These are phyloP conservation scores for Suaeda aralocaspica DNA, from an alignment of 148 eudicot species.

Conservation along the genomic window DNA sequence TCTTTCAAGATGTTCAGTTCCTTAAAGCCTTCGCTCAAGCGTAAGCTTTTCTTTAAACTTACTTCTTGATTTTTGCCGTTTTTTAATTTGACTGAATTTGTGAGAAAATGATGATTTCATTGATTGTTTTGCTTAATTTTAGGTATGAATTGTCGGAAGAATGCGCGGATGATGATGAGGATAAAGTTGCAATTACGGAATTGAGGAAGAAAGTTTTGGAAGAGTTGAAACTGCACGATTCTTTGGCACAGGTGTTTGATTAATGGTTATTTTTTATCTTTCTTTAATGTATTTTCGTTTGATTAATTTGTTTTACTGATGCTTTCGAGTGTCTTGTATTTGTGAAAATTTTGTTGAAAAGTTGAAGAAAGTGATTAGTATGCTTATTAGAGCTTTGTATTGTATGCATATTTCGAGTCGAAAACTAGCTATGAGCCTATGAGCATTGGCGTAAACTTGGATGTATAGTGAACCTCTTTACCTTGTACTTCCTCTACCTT, in stretches of 20 bases:
- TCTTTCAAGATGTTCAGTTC: conserved; percentile 80
- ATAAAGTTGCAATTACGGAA: conserved; percentile 51
- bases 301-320: too few species aligned
- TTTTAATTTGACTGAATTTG: background rate
- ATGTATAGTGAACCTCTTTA: too few species aligned
- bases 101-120: background rate
- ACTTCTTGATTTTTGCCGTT: background rate
- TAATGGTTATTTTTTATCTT: background rate
- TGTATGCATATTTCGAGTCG: too few species aligned
- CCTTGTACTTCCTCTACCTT: too few species aligned
- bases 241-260: conserved; percentile 78
- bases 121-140: background rate
- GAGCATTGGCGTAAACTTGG: too few species aligned
- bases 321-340: too few species aligned
- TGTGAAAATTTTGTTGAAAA: too few species aligned
- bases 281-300: background rate
- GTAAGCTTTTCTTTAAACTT: conserved; percentile 33
- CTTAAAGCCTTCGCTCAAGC: conserved; percentile 78
- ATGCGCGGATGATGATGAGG: conserved; percentile 92
- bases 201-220: conserved; percentile 54
- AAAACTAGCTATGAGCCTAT: too few species aligned
- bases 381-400: too few species aligned
- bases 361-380: too few species aligned
- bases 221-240: conserved; percentile 81
- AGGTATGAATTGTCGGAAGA: conserved; percentile 91